Conservation (phyloP, 2,329 filamentous ascomycete species). For the Trichophyton rubrum region DNA sequence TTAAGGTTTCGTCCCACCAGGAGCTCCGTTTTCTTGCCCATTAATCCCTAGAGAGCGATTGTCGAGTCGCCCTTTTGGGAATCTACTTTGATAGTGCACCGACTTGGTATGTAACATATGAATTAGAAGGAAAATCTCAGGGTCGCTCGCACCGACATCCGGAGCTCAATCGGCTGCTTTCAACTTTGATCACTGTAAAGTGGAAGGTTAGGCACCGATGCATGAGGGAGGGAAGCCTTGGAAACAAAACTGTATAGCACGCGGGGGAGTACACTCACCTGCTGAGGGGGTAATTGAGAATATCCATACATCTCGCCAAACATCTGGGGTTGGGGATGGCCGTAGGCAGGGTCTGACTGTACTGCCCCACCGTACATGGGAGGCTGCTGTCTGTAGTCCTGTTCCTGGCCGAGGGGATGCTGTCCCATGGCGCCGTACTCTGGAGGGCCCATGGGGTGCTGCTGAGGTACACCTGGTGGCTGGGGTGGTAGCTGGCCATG, state of each 20-base stretch:
- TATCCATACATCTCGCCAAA: constrained; percentile 85
- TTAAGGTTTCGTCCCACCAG: constrained; percentile 4
- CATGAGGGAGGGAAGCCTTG: neutral
- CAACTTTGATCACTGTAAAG: neutral
- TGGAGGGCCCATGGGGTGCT: constrained; percentile 46
- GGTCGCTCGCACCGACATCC: neutral
- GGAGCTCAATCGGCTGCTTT: neutral
- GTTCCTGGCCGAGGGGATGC: constrained; percentile 53
- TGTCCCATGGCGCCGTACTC: constrained; percentile 48
- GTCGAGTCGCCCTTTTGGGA: neutral
- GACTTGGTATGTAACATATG: neutral
- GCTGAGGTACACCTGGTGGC: constrained; percentile 36
- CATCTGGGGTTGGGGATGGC: constrained; percentile 62
- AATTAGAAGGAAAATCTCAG: neutral
- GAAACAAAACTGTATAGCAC: too few species aligned
- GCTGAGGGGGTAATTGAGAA: constrained; percentile 66
- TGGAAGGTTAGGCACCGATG: neutral
- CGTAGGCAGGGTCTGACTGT: constrained; percentile 62
- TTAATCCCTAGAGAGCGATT: neutral
- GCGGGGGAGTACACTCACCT: constrained; percentile 43
- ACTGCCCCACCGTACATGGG: constrained; percentile 74
- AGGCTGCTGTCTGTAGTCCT: constrained; percentile 62
- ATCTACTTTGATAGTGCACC: constrained; percentile 1
- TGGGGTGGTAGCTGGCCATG: constrained; percentile 30
- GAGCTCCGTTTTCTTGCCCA: neutral